Evolutionary conservation across 495 filamentous ascomycete genomes (phyloP).

Genomic region (Geopyxis carbonaria): DNA sequence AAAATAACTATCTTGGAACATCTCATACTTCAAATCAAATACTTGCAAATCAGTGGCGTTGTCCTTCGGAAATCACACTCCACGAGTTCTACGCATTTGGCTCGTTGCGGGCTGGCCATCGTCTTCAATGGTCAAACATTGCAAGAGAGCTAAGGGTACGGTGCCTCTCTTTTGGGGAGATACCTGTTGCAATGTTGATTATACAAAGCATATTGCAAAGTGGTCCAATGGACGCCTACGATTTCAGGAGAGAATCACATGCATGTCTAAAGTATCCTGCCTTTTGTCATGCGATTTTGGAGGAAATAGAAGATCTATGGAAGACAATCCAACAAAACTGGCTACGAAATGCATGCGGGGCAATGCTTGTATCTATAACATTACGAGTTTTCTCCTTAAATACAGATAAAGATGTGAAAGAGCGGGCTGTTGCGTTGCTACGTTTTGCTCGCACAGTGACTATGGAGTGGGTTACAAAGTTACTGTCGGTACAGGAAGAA

Average conservation of each 20-base stretch:
- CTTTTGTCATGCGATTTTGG: slow-evolving; percentile 19
- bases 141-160: slow-evolving; percentile 33
- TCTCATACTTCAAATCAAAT: slow-evolving; percentile 28
- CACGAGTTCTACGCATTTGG: slow-evolving; percentile 37
- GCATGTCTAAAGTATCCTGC: slow-evolving; percentile 15
- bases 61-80: slow-evolving; percentile 30
- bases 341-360: slow-evolving; percentile 30
- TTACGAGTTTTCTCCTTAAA: slow-evolving; percentile 29
- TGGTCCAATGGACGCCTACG: slow-evolving; percentile 29
- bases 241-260: slow-evolving; percentile 25
- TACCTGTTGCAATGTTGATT: slow-evolving; percentile 31
- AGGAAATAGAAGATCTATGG: slow-evolving; percentile 6
- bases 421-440: slow-evolving; percentile 19
- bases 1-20: slow-evolving; percentile 26
- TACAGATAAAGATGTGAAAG: slow-evolving; percentile 4
- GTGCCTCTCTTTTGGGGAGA: slow-evolving; percentile 32
- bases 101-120: slow-evolving; percentile 31
- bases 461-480: slow-evolving; percentile 24
- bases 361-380: slow-evolving; percentile 26
- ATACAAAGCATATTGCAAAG: slow-evolving; percentile 36
- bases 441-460: slow-evolving; percentile 14
- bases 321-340: slow-evolving; percentile 32
- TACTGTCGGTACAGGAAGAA: slow-evolving; percentile 18
- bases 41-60: slow-evolving; percentile 31
- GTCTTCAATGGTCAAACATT: slow-evolving; percentile 41